phyloP scores from a whole-genome alignment of 257 asterid species.

The Rauvolfia tetraphylla region DNA sequence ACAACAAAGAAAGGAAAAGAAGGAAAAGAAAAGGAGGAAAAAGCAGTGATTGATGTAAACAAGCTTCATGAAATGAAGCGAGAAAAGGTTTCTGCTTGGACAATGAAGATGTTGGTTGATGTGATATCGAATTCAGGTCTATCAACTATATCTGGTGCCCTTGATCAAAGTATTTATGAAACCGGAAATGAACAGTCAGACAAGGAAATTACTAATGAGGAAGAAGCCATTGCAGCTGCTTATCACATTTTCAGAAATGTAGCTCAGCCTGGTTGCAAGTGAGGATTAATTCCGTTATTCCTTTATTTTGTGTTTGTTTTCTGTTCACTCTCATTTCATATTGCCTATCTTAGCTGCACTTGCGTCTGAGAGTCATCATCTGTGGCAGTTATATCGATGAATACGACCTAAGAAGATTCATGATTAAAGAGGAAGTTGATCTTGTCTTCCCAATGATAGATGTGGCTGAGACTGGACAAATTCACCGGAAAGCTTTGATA shows the following conservation, averaged over 20 bases:
- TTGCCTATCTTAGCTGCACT: neutral
- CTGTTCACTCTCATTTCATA: slow-evolving; percentile 10
- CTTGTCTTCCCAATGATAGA: slow-evolving; percentile 67
- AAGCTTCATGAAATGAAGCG: slow-evolving; percentile 74
- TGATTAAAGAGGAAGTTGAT: slow-evolving; percentile 86
- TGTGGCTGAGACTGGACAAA: slow-evolving; percentile 57
- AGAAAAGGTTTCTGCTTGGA: slow-evolving; percentile 86
- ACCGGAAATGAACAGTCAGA: slow-evolving; percentile 51
- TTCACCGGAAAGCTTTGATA: slow-evolving; percentile 55
- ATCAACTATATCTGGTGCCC: slow-evolving; percentile 55
- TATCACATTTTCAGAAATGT: slow-evolving; percentile 72
- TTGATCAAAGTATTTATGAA: slow-evolving; percentile 43
- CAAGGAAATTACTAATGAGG: slow-evolving; percentile 70
- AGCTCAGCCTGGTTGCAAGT: slow-evolving; percentile 73
- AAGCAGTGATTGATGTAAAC: slow-evolving; percentile 50
- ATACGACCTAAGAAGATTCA: slow-evolving; percentile 63
- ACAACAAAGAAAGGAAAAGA: slow-evolving; percentile 49
- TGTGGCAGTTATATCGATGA: slow-evolving; percentile 61
- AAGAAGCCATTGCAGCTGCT: slow-evolving; percentile 85
- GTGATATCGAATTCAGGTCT: slow-evolving; percentile 67
- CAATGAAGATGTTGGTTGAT: slow-evolving; percentile 82
- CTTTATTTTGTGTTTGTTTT: neutral
- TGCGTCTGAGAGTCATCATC: neutral
- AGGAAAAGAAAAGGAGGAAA: slow-evolving; percentile 55
- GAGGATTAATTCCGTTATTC: slow-evolving; percentile 21